Evolutionary conservation across 2,329 filamentous ascomycete species (phyloP), one percentile per base, ranked within the genome.

Genomic region (Podosphaera aphanis): DNA sequence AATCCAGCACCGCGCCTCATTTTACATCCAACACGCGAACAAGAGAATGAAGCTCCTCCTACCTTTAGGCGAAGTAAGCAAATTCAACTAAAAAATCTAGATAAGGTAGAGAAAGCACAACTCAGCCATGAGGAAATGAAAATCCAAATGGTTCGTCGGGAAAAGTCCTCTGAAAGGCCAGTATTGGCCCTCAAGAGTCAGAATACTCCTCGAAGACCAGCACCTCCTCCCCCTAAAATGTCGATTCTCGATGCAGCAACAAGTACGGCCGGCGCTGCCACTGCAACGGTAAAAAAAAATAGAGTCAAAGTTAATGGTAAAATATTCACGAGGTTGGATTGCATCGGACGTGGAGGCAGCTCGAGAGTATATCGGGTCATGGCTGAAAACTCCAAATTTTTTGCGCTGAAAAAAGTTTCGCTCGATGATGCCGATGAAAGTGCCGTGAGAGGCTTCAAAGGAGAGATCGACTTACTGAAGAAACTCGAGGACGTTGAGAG

Each of bases 351-450:
- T 48, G 90, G 90, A 50, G 90, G 90, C 27, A 94, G 84, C 53
- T 86, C 81, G 43, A 86, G 92, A 57, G 90, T 98, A 1, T 98
- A 93, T 61, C 79, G 85, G 40, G 90, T 98, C 29, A 93, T 93
- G 67, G 88, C 90, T 0, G 90, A 98, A 61, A 95, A 94, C 57
- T 86, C 84, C 57, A 92, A 86, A 60, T 83, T 93, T 62, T 86
- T 93, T 62, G 90, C 90, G 0, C 64, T 98, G 52, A 98, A 98
- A 64, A 73, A 84, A 43, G 90, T 98, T 20, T 83, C 88, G 45
- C 69, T 95, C 6, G 85, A 93, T 57, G 81, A 88, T 55, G 82
- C 84, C 23, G 88, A 98, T 57, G 83, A 90, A 52, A 67, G 70
- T 20, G 83, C 83, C 0, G 74, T 98, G 45, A 72, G 74, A 48